phyloP scores from a whole-genome alignment of 2,329 filamentous ascomycete species.

The Monosporascus ibericus region DNA sequence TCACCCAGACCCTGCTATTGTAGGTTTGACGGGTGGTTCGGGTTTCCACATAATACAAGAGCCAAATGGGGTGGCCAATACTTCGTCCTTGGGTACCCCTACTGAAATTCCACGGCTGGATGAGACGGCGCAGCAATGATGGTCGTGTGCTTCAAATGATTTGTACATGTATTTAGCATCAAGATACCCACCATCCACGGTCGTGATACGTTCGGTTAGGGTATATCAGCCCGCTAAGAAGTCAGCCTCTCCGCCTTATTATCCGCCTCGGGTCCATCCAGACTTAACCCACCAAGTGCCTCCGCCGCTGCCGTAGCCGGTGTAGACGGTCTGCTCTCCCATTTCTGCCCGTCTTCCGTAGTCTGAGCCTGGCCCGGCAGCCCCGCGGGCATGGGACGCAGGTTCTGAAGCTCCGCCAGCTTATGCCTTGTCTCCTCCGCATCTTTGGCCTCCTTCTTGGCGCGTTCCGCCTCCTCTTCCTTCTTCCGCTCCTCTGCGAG shows the following conservation, averaged over 20 bases:
- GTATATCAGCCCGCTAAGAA: not conserved
- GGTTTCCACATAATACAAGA: not conserved
- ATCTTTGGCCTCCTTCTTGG: slow-evolving; percentile 37
- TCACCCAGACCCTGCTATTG: not conserved
- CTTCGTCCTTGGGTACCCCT: not conserved
- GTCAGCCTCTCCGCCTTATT: slow-evolving; percentile 3
- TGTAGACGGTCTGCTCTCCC: slow-evolving; percentile 15
- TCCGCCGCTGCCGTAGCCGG: slow-evolving; percentile 26
- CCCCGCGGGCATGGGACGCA: slow-evolving; percentile 29
- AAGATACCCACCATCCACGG: too few species aligned
- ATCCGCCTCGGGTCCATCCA: not conserved
- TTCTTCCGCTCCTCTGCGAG: slow-evolving; percentile 53
- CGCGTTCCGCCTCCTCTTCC: slow-evolving; percentile 37
- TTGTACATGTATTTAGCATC: too few species aligned
- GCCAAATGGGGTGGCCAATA: not conserved
- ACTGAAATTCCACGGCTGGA: too few species aligned
- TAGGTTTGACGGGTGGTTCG: not conserved
- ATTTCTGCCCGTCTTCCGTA: slow-evolving; percentile 31
- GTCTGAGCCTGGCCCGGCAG: slow-evolving; percentile 22
- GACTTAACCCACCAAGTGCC: slow-evolving; percentile 24
- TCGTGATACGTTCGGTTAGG: too few species aligned
- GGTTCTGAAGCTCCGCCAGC: slow-evolving; percentile 43
- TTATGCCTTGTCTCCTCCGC: slow-evolving; percentile 41
- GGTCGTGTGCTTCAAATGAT: too few species aligned
- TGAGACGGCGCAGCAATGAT: not conserved